Conservation (phyloP, 768 basidiomycete genomes). For the Mycena olivaceomarginata region DNA sequence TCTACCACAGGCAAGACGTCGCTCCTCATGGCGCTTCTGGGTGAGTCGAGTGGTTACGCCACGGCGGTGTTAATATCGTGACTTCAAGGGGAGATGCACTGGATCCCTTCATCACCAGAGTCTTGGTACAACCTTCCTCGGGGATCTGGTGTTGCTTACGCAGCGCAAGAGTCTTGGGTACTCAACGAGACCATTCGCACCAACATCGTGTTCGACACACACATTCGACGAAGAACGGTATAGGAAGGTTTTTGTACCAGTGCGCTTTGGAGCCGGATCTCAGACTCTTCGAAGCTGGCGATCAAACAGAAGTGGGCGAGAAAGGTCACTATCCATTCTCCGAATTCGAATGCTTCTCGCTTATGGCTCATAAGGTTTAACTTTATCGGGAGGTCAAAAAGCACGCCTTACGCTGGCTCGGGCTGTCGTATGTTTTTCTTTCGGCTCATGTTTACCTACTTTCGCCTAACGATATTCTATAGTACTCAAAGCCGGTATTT, state of each 20-base stretch:
- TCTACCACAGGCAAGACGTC: slow-evolving; percentile 70
- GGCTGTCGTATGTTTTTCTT: slow-evolving; percentile 59
- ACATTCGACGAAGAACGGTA: slow-evolving; percentile 78
- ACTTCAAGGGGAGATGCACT: slow-evolving; percentile 75
- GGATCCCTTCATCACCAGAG: slow-evolving; percentile 49
- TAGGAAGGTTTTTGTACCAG: slow-evolving; percentile 66
- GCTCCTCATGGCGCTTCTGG: slow-evolving; percentile 77
- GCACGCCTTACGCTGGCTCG: too few species aligned
- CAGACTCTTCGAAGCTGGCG: slow-evolving; percentile 64
- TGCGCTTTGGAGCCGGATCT: slow-evolving; percentile 79
- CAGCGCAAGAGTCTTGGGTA: slow-evolving; percentile 92
- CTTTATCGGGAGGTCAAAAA: slow-evolving; percentile 57
- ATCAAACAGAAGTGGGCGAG: not conserved
- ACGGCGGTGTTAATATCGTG: slow-evolving; percentile 16
- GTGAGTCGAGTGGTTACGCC: slow-evolving; percentile 37
- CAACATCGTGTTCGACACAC: slow-evolving; percentile 89
- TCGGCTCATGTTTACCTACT: slow-evolving; percentile 58
- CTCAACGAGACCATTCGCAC: slow-evolving; percentile 87
- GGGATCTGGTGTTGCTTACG: slow-evolving; percentile 82
- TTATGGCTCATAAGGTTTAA: not conserved
- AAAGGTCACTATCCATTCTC: slow-evolving; percentile 47
- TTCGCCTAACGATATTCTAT: slow-evolving; percentile 35
- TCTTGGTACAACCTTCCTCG: slow-evolving; percentile 53
- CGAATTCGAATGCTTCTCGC: slow-evolving; percentile 45
- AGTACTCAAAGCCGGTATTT: slow-evolving; percentile 72